A percentile compares a stretch with the other conserved stretches of the same genome.
These are phyloP conservation scores for Alternaria solani DNA, from an alignment of 2,329 filamentous ascomycete species.

Conservation along the genomic window DNA sequence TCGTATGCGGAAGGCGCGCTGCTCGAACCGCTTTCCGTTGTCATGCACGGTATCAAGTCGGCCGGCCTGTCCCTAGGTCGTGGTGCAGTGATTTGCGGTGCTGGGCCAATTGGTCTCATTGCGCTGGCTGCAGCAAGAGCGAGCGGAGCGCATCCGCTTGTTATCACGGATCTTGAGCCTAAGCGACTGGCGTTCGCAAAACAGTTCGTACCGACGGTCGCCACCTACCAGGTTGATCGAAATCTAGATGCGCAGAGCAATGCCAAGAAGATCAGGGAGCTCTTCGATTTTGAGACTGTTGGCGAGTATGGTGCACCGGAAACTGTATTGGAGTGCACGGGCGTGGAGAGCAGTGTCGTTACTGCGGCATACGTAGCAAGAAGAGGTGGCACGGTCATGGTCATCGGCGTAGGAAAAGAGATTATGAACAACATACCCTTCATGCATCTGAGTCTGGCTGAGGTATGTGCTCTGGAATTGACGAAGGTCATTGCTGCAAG, in stretches of 20 bases:
- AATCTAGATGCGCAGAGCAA: slow-evolving; percentile 59
- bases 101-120: slow-evolving; percentile 71
- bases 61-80: slow-evolving; percentile 64
- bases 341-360: slow-evolving; percentile 69
- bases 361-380: slow-evolving; percentile 66
- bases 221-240: slow-evolving; percentile 63
- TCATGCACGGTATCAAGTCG: slow-evolving; percentile 66
- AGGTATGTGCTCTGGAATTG: slow-evolving; percentile 51
- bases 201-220: slow-evolving; percentile 62
- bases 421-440: slow-evolving; percentile 72
- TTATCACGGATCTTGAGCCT: slow-evolving; percentile 69
- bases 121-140: slow-evolving; percentile 67
- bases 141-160: slow-evolving; percentile 69
- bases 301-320: slow-evolving; percentile 66
- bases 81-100: slow-evolving; percentile 63
- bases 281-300: slow-evolving; percentile 58
- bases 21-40: slow-evolving; percentile 70
- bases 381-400: slow-evolving; percentile 67
- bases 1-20: slow-evolving; percentile 68
- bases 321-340: slow-evolving; percentile 71
- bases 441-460: slow-evolving; percentile 70
- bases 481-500: rapidly evolving
- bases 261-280: slow-evolving; percentile 60
- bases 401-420: slow-evolving; percentile 69
- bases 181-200: slow-evolving; percentile 65